Conservation (phyloP, 306 rosid genomes). For the Cicer yamashitae region DNA sequence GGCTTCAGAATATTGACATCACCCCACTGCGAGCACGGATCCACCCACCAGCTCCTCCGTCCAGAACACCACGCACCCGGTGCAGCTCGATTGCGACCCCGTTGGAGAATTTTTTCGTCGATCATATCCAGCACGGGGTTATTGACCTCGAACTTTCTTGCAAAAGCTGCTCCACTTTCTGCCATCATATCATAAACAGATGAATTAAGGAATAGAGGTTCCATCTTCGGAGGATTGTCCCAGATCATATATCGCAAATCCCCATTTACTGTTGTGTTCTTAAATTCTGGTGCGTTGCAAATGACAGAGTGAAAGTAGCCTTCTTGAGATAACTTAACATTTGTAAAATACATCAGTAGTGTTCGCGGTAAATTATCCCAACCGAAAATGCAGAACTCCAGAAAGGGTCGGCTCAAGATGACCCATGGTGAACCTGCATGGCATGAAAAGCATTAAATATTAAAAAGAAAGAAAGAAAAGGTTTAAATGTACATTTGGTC, state of each 20-base stretch:
- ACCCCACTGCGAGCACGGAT: constrained; percentile 91
- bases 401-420: constrained; percentile 74
- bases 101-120: constrained; percentile 73
- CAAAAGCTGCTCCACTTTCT: constrained; percentile 89
- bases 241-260: constrained; percentile 87
- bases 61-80: constrained; percentile 92
- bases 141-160: constrained; percentile 68
- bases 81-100: constrained; percentile 55
- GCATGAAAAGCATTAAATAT: constrained; percentile 44
- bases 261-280: constrained; percentile 82
- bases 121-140: constrained; percentile 78
- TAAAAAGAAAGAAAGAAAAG: background rate
- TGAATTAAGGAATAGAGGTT: constrained; percentile 77
- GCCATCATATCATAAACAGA: constrained; percentile 73
- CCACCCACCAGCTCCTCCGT: constrained; percentile 75
- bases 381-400: constrained; percentile 86
- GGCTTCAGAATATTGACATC: constrained; percentile 75
- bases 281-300: constrained; percentile 85
- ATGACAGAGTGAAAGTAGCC: constrained; percentile 90
- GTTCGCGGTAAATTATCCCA: constrained; percentile 97
- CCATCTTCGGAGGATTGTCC: constrained; percentile 92
- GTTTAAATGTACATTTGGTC: no score
- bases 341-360: constrained; percentile 87
- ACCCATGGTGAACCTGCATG: constrained; percentile 97
- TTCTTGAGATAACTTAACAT: constrained; percentile 83